A percentile compares a stretch with the other conserved stretches of the same genome.
phyloP scores from a whole-genome alignment of 441 rosid species.

The Erysimum cheiri region DNA sequence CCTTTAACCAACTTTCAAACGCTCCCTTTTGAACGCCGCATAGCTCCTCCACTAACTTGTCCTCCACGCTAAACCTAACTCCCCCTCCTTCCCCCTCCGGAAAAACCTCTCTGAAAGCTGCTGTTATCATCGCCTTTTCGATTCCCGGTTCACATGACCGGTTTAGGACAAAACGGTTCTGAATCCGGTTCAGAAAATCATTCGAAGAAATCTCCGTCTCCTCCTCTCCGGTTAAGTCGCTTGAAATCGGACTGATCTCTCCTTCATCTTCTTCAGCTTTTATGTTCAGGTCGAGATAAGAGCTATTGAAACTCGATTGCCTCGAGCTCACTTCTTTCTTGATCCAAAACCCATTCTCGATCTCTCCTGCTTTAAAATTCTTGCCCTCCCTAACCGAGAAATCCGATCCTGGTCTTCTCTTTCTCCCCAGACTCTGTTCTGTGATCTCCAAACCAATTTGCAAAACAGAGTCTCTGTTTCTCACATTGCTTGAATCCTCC shows the following conservation, averaged over 20 bases:
- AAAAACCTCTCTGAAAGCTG: constrained; percentile 48
- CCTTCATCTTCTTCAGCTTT: constrained; percentile 63
- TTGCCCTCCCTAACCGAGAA: constrained; percentile 46
- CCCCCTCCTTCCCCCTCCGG: constrained; percentile 48
- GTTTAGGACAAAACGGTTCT: constrained; percentile 53
- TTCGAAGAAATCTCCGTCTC: constrained; percentile 47
- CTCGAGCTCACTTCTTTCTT: constrained; percentile 52
- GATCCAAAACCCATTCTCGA: constrained; percentile 38
- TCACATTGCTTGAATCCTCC: constrained; percentile 42
- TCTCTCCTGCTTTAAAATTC: constrained; percentile 44
- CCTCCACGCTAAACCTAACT: constrained; percentile 61
- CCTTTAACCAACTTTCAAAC: constrained; percentile 80
- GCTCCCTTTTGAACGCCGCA: constrained; percentile 47
- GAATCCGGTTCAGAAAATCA: constrained; percentile 57
- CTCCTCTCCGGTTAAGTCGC: constrained; percentile 63
- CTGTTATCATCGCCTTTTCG: constrained; percentile 46
- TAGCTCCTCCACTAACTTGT: constrained; percentile 58
- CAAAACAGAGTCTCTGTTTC: constrained; percentile 53
- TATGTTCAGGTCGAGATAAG: constrained; percentile 74
- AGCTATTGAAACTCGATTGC: constrained; percentile 61
- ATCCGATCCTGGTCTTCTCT: constrained; percentile 64
- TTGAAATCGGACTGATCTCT: constrained; percentile 70
- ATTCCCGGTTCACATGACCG: constrained; percentile 41
- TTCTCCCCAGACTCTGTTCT: constrained; percentile 45
- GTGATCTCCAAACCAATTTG: constrained; percentile 57